Conservation (phyloP, 352 stramenopile genomes). For the Globisporangium alternatum region DNA sequence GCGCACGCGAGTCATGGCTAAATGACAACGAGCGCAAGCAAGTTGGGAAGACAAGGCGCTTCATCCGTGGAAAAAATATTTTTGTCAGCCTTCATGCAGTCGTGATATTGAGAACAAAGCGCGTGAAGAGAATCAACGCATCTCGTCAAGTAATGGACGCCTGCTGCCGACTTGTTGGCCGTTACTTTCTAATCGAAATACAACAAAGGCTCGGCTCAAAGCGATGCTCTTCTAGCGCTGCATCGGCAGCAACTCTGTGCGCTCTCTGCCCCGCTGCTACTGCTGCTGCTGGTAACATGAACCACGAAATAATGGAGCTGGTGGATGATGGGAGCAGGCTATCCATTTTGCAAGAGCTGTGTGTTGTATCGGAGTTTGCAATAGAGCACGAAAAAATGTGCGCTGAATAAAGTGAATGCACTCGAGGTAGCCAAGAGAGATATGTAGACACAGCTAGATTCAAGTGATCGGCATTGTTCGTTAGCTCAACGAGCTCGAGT, state of each 20-base stretch:
- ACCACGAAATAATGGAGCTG: too few species aligned
- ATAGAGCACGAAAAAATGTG: background rate
- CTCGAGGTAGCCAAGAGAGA: background rate
- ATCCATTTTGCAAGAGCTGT: too few species aligned
- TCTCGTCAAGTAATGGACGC: background rate
- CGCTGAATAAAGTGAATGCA: background rate
- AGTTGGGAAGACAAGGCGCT: too few species aligned
- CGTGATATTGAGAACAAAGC: background rate
- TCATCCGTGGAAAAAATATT: too few species aligned
- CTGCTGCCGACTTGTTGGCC: background rate
- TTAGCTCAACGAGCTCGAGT: background rate
- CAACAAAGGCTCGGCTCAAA: background rate
- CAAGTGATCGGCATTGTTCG: too few species aligned
- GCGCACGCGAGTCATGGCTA: too few species aligned
- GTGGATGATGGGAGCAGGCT: background rate
- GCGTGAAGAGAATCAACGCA: background rate
- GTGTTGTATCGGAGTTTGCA: background rate
- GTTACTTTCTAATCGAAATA: constrained; percentile 1
- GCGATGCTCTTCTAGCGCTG: background rate
- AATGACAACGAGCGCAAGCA: too few species aligned
- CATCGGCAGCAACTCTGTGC: background rate
- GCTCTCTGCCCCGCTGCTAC: background rate
- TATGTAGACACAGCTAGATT: background rate
- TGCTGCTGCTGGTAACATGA: background rate
- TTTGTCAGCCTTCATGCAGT: background rate